A percentile compares a stretch with the other conserved stretches of the same genome.
Evolutionary conservation across 805 yeast genomes (phyloP).

Genomic region (Yamadazyma olivae): DNA sequence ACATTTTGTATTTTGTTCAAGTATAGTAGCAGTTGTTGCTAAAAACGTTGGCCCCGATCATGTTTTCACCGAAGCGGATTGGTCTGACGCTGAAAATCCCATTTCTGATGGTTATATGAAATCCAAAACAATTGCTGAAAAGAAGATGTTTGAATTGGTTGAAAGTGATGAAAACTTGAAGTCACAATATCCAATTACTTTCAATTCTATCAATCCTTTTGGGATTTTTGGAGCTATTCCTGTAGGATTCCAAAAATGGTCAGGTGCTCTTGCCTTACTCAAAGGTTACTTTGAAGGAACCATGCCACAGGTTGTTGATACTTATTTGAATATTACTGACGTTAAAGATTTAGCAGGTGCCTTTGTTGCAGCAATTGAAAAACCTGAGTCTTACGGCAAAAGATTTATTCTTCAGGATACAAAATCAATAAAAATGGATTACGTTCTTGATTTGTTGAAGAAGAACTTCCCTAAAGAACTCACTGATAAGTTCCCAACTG

Average conservation of each 20-base stretch:
- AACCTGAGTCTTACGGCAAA: constrained; percentile 8
- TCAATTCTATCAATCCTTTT: constrained; percentile 6
- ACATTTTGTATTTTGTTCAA: constrained; percentile 7
- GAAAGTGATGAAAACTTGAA: constrained; percentile 7
- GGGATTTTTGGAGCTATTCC: constrained; percentile 10
- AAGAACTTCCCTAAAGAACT: constrained; percentile 2
- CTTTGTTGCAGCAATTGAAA: too few species aligned
- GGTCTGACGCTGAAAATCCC: constrained; percentile 2
- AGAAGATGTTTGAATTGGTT: constrained; percentile 7
- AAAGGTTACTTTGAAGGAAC: too few species aligned
- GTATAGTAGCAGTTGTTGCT: constrained; percentile 1
- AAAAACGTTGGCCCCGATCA: not conserved
- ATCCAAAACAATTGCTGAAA: constrained; percentile 10
- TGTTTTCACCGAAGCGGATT: constrained; percentile 2
- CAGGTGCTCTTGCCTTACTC: too few species aligned
- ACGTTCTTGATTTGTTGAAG: not conserved
- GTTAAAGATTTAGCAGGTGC: constrained; percentile 1
- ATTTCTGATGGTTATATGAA: constrained; percentile 6
- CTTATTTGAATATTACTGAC: too few species aligned
- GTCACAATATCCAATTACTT: constrained; percentile 1
- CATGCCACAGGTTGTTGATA: too few species aligned
- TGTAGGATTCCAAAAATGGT: constrained; percentile 1
- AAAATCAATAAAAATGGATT: not conserved
- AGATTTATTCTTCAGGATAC: constrained; percentile 3
- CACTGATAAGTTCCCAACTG: constrained; percentile 5